Evolutionary conservation across 164 flowering plant species (phyloP), one percentile per base, ranked within the genome.

Genomic region (Saururus chinensis): DNA sequence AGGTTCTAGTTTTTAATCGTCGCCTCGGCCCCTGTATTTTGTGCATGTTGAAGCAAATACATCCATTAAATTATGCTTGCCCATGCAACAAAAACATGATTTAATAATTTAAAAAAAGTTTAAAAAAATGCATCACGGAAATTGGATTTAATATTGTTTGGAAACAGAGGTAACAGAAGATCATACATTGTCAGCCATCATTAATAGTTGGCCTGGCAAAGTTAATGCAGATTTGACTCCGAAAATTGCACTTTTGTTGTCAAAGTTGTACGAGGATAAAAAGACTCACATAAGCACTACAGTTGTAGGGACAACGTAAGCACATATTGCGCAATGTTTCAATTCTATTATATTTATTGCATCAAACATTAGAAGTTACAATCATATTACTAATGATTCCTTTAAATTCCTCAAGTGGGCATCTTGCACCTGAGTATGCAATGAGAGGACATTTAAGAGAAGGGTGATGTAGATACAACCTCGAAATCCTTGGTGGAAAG

Each of bases 351-450:
- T 53, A 19, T 24, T n/a, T 14, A 9, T 54, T 62, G 19, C 51
- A 21, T 19, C 19, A 25, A n/a, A 30, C 17, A 8, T 45, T 7
- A 12, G 7, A 12, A 12, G 0, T 45, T 2, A 45, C 49, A 17
- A 7, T 45, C 14, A 45, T 17, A 2, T 45, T 17, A 12, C 49
- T 1, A 3, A 2, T 45, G 49, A 12, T 45, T 12, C 11, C 2
- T 45, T 45, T 12, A 54, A n/a, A n/a, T n/a, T n/a, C n/a, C 25
- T 25, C n/a, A 19, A 62, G 64, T 56, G 67, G 67, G n/a, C 71
- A 71, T 60, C 70, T 75, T n/a, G 74, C 74, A 17, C 74, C 77
- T 0, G 74, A 74, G 60, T 74, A 74, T 52, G 74, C 77, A 2
- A 71, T 71, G 77, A 71, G 72, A 57, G 74, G 77, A 40, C 74